phyloP scores from a whole-genome alignment of 805 yeast species.

The Pichia paraexigua region DNA sequence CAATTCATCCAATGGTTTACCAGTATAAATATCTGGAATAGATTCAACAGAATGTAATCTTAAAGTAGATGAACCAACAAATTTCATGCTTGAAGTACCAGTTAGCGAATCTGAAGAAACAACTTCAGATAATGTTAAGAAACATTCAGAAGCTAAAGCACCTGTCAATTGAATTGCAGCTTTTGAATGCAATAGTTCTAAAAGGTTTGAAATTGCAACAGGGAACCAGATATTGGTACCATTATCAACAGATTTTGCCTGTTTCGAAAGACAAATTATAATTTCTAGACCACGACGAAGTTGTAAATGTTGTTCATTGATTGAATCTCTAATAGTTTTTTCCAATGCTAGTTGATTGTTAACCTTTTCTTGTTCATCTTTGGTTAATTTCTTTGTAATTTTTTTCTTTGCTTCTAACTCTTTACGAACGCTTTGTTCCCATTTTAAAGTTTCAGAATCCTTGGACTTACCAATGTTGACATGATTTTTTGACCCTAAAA shows the following conservation, averaged over 20 bases:
- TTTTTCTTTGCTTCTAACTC: slow-evolving; percentile 52
- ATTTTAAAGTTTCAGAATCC: slow-evolving; percentile 76
- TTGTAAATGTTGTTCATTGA: slow-evolving; percentile 31
- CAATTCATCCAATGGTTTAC: slow-evolving; percentile 47
- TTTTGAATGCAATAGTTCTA: slow-evolving; percentile 35
- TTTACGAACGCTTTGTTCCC: slow-evolving; percentile 82
- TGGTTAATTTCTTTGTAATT: slow-evolving; percentile 50
- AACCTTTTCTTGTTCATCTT: slow-evolving; percentile 64
- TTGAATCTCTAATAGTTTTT: slow-evolving; percentile 40
- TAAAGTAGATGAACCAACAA: slow-evolving; percentile 64
- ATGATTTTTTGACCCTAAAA: slow-evolving; percentile 37
- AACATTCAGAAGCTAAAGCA: slow-evolving; percentile 38
- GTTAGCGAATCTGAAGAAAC: slow-evolving; percentile 35
- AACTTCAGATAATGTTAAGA: slow-evolving; percentile 46
- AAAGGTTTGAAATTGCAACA: slow-evolving; percentile 43
- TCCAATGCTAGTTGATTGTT: slow-evolving; percentile 61
- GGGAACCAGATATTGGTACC: slow-evolving; percentile 70
- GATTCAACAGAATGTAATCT: slow-evolving; percentile 42
- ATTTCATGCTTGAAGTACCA: slow-evolving; percentile 38
- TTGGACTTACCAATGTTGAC: slow-evolving; percentile 56
- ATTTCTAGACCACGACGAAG: slow-evolving; percentile 46
- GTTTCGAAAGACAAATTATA: slow-evolving; percentile 44
- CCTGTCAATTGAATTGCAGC: slow-evolving; percentile 28
- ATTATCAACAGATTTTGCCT: slow-evolving; percentile 48
- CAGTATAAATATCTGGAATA: slow-evolving; percentile 38